These are phyloP conservation scores for Diaporthe aspalathi DNA, from an alignment of 2,329 filamentous ascomycete genomes.

Conservation along the genomic window DNA sequence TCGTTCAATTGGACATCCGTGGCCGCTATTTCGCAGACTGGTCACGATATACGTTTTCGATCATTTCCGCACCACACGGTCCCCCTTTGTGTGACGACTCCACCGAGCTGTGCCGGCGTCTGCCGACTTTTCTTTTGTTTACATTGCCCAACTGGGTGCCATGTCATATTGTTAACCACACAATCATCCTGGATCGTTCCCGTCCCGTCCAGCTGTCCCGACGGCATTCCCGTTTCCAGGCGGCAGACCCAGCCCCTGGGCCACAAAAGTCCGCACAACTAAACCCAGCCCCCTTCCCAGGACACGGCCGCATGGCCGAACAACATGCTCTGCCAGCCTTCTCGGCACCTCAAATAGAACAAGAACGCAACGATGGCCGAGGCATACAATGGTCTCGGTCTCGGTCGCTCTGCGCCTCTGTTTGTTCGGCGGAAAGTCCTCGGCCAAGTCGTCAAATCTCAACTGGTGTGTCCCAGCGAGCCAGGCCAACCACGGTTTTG, in stretches of 20 bases:
- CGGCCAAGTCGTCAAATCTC: not conserved
- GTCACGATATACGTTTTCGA: not conserved
- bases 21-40: not conserved
- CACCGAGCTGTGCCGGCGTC: not conserved
- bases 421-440: not conserved
- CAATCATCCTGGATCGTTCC: not conserved
- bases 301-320: not conserved
- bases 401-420: not conserved
- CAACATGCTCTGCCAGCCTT: not conserved
- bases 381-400: not conserved
- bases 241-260: slow-evolving; percentile 7
- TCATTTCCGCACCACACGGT: not conserved
- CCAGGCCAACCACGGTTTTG: not conserved
- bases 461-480: not conserved
- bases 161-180: not conserved
- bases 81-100: slow-evolving; percentile 3
- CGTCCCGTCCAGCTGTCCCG: slow-evolving; percentile 8
- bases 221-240: not conserved
- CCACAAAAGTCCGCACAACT: slow-evolving; percentile 4
- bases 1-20: not conserved
- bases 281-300: not conserved
- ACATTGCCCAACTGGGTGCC: not conserved
- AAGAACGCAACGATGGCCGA: not conserved
- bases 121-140: slow-evolving; percentile 17
- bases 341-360: slow-evolving; percentile 20